Percentiles rank a stretch among this genome's conserved stretches.
These are phyloP conservation scores for Pueraria montana DNA, from an alignment of 306 rosid species.

Conservation along the genomic window DNA sequence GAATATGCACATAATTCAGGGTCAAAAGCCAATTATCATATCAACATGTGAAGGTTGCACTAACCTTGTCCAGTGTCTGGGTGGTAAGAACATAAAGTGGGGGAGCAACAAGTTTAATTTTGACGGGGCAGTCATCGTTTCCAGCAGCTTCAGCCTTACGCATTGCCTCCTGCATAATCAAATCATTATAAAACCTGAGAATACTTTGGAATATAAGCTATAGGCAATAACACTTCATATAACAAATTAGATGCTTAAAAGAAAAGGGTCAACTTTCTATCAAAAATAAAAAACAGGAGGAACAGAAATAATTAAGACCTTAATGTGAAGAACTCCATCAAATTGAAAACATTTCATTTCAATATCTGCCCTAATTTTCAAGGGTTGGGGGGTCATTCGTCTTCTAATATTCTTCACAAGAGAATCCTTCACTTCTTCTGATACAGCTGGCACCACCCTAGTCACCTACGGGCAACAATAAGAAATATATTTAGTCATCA, in stretches of 20 bases:
- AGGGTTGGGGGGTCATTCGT: conserved; percentile 96
- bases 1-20: conserved; percentile 9
- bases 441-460: conserved; percentile 84
- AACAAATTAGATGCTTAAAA: conserved; percentile 32
- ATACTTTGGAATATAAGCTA: background rate
- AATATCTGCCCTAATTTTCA: conserved; percentile 95
- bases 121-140: conserved; percentile 91
- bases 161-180: conserved; percentile 86
- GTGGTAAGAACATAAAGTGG: conserved; percentile 97
- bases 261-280: background rate
- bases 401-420: conserved; percentile 84
- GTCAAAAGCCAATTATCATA: conserved; percentile 31
- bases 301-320: conserved; percentile 54
- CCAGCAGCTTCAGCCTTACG: conserved; percentile 96
- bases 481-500: conserved; percentile 20
- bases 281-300: background rate
- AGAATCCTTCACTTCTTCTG: conserved; percentile 90
- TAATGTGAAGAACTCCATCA: conserved; percentile 97
- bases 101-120: conserved; percentile 97
- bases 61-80: conserved; percentile 97
- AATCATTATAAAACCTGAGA: conserved; percentile 15
- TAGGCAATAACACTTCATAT: background rate
- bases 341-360: conserved; percentile 98
- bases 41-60: conserved; percentile 30
- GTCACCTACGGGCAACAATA: conserved; percentile 61